Evolutionary conservation across 2,329 filamentous ascomycete genomes (phyloP).

Genomic region (Cercospora sp.): DNA sequence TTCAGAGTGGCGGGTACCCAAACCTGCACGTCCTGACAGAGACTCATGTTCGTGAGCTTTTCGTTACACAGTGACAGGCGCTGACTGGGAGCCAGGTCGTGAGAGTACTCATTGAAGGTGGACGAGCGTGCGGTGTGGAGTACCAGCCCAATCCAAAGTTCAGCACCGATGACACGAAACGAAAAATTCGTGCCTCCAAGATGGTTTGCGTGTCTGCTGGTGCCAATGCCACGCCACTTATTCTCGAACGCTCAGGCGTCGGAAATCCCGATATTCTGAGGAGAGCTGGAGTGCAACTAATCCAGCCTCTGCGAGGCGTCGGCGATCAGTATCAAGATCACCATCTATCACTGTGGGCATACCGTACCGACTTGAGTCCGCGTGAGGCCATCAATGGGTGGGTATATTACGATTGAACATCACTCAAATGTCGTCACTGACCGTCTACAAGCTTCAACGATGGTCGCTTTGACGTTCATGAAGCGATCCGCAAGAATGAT

Average conservation of each 20-base stretch:
- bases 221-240: constrained; percentile 56
- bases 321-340: constrained; percentile 26
- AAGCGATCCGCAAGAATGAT: constrained; percentile 50
- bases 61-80: not conserved
- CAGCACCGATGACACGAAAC: constrained; percentile 10
- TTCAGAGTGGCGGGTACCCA: constrained; percentile 52
- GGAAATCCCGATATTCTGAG: constrained; percentile 40
- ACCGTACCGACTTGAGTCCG: constrained; percentile 48
- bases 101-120: constrained; percentile 36
- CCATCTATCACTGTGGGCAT: constrained; percentile 54
- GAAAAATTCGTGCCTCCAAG: constrained; percentile 52
- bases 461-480: constrained; percentile 48
- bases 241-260: constrained; percentile 63
- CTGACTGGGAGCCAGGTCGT: constrained; percentile 45
- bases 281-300: constrained; percentile 34
- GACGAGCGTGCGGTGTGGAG: constrained; percentile 61
- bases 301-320: constrained; percentile 15
- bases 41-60: constrained; percentile 36
- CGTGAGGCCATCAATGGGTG: constrained; percentile 54
- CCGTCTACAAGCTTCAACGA: constrained; percentile 42
- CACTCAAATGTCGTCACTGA: too few species aligned
- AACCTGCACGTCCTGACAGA: constrained; percentile 62
- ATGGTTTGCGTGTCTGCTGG: constrained; percentile 62
- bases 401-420: not conserved
- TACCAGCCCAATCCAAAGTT: constrained; percentile 48